phyloP scores from a whole-genome alignment of 2,329 filamentous ascomycete species.

The Arthrinium phaeospermum region DNA sequence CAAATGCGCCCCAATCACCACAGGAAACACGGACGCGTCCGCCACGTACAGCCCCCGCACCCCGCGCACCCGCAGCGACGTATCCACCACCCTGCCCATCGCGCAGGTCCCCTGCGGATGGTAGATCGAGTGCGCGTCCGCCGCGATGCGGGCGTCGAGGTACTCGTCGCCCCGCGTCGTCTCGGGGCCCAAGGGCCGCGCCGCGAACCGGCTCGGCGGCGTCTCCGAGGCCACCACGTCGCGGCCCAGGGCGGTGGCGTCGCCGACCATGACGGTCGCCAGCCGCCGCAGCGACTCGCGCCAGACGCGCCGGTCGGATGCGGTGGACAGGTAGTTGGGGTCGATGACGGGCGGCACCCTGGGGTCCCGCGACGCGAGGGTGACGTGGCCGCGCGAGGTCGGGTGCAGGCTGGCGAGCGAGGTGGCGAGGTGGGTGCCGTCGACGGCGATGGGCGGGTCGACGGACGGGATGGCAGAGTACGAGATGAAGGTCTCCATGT shows the following conservation, averaged over 20 bases:
- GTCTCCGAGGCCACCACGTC: constrained; percentile 15
- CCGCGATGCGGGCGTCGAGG: constrained; percentile 17
- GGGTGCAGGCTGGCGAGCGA: constrained; percentile 27
- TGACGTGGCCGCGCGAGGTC: constrained; percentile 17
- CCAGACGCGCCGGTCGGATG: constrained; percentile 3
- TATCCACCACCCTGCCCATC: constrained; percentile 21
- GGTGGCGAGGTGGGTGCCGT: constrained; percentile 19
- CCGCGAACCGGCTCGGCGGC: neutral
- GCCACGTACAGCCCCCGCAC: constrained; percentile 5
- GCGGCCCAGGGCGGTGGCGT: neutral
- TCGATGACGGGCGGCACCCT: constrained; percentile 8
- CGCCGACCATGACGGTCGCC: neutral
- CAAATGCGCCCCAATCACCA: constrained; percentile 14
- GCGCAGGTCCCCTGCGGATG: constrained; percentile 14
- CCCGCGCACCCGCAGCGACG: neutral
- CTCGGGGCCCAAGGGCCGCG: neutral
- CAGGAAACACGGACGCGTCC: constrained; percentile 19
- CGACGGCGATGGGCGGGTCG: constrained; percentile 1
- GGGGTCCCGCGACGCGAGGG: neutral
- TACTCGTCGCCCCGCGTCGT: neutral
- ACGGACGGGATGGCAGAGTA: neutral
- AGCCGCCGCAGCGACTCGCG: neutral
- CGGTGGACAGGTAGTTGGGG: constrained; percentile 17
- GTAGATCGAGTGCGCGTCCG: neutral
- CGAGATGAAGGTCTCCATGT: constrained; percentile 13